Conservation (phyloP, 202 grass and related monocot species). For the Bolboschoenoplectus hybrid region DNA sequence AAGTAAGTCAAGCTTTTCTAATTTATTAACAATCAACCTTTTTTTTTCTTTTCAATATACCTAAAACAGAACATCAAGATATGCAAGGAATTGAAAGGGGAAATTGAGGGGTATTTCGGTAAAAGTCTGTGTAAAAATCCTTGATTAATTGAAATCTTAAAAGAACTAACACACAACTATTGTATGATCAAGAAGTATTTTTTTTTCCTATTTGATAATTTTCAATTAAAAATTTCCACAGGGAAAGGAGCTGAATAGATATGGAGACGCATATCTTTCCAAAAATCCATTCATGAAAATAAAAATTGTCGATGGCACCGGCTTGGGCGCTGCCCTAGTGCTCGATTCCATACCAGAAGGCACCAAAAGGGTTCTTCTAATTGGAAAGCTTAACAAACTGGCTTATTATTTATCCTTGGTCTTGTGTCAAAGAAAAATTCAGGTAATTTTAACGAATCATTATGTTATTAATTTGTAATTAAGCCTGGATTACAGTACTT, state of each 20-base stretch:
- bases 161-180: background rate
- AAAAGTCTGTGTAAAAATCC: background rate
- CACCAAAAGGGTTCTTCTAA: slow-evolving; percentile 55
- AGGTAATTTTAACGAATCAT: slow-evolving; percentile 38
- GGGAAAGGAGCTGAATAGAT: slow-evolving; percentile 55
- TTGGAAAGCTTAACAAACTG: slow-evolving; percentile 56
- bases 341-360: slow-evolving; percentile 55
- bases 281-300: slow-evolving; percentile 52
- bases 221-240: slow-evolving; percentile 26
- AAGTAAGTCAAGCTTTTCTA: slow-evolving; percentile 44
- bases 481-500: background rate
- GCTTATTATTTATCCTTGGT: slow-evolving; percentile 40
- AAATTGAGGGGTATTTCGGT: background rate
- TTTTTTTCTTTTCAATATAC: background rate
- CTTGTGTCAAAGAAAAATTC: slow-evolving; percentile 48
- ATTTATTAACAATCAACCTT: background rate
- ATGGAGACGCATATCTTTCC: slow-evolving; percentile 61
- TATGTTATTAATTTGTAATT: background rate
- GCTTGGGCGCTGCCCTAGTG: slow-evolving; percentile 59
- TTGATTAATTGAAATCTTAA: background rate
- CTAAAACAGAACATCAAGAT: background rate
- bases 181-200: background rate
- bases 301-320: slow-evolving; percentile 71
- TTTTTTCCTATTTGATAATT: background rate
- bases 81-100: background rate